Conservation (phyloP, 257 asterid genomes). For the Solanum etuberosum region DNA sequence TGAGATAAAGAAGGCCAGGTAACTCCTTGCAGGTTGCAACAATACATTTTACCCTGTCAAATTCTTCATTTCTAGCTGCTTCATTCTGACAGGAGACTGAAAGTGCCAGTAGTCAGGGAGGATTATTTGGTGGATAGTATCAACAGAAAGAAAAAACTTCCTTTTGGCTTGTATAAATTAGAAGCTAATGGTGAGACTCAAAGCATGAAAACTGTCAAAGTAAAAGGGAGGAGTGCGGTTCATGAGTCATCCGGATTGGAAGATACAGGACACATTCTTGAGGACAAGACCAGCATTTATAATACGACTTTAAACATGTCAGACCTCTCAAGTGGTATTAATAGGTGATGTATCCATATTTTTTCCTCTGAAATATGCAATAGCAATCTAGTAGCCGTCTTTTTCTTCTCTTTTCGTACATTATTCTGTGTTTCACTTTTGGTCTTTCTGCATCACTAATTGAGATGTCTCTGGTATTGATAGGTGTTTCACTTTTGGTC, state of each 20-base stretch:
- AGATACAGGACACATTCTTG: slow-evolving; percentile 93
- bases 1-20: slow-evolving; percentile 87
- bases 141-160: slow-evolving; percentile 66
- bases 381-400: neutral
- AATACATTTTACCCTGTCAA: neutral
- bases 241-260: slow-evolving; percentile 85
- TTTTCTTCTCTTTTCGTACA: neutral
- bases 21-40: slow-evolving; percentile 15
- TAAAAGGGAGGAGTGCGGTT: slow-evolving; percentile 92
- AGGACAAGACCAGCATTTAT: slow-evolving; percentile 72
- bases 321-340: slow-evolving; percentile 79
- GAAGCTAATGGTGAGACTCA: slow-evolving; percentile 46
- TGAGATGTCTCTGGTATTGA: neutral
- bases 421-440: neutral
- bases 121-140: slow-evolving; percentile 73
- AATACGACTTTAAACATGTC: slow-evolving; percentile 89
- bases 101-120: slow-evolving; percentile 71
- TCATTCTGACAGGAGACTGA: slow-evolving; percentile 67
- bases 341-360: slow-evolving; percentile 39
- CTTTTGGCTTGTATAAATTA: slow-evolving; percentile 55
- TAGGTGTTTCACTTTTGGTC: too few species aligned
- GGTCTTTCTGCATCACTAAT: neutral
- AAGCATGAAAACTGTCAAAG: slow-evolving; percentile 69
- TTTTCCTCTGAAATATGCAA: neutral
- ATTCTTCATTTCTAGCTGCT: neutral